These are phyloP conservation scores for Monilinia fructicola DNA, from an alignment of 2,329 filamentous ascomycete genomes.

Conservation along the genomic window DNA sequence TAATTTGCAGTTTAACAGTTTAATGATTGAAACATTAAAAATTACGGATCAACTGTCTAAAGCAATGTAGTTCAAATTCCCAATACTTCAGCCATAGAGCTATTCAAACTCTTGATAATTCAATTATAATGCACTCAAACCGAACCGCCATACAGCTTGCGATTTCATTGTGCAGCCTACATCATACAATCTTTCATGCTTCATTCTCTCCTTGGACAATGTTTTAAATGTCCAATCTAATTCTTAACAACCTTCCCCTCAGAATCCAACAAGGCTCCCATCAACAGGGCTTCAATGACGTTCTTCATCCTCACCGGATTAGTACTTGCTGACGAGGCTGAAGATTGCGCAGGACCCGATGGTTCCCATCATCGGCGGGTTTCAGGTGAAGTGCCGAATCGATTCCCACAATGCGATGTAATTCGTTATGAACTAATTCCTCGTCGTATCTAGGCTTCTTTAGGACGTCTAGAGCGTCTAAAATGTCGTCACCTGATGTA, in stretches of 20 bases:
- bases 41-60: no score
- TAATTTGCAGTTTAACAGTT: no score
- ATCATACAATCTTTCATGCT: no score
- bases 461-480: slow-evolving; percentile 29
- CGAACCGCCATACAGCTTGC: no score
- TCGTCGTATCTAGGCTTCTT: not conserved
- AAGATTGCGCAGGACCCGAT: not conserved
- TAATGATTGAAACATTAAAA: no score
- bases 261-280: slow-evolving; percentile 7
- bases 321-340: not conserved
- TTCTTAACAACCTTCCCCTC: not conserved
- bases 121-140: no score
- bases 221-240: not conserved
- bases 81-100: no score
- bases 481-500: slow-evolving; percentile 32
- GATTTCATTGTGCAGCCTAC: no score
- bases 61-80: no score
- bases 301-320: slow-evolving; percentile 3
- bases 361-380: not conserved
- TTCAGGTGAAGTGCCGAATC: not conserved
- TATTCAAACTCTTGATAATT: no score
- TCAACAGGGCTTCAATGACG: slow-evolving; percentile 1
- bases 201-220: no score
- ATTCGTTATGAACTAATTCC: not conserved
- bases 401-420: slow-evolving; percentile 4